These are phyloP conservation scores for Fusarium sambucinum DNA, from an alignment of 2,329 filamentous ascomycete species.

Conservation along the genomic window DNA sequence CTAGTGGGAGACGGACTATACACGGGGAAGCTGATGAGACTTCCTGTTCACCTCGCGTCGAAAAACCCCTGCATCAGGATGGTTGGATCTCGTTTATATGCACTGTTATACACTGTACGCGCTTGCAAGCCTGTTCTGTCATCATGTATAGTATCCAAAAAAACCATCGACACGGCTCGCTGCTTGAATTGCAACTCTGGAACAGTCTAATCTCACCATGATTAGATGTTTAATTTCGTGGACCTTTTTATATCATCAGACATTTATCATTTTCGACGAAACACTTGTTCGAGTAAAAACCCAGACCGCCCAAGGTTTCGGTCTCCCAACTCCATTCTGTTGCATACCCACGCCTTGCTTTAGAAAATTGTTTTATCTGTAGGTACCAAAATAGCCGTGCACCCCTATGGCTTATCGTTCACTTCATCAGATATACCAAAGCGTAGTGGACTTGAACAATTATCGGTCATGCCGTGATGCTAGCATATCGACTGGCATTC, in stretches of 20 bases:
- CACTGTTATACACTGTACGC: slow-evolving; percentile 52
- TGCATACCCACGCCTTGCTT: slow-evolving; percentile 42
- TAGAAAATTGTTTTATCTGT: slow-evolving; percentile 37
- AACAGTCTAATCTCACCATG: slow-evolving; percentile 47
- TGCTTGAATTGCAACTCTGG: slow-evolving; percentile 38
- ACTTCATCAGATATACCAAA: slow-evolving; percentile 7
- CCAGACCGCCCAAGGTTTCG: slow-evolving; percentile 36
- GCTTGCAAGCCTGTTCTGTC: slow-evolving; percentile 7
- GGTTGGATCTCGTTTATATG: slow-evolving; percentile 1
- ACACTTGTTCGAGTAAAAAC: slow-evolving; percentile 17
- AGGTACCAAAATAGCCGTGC: background rate
- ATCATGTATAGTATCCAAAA: slow-evolving; percentile 15
- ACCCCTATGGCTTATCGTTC: background rate
- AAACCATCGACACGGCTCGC: slow-evolving; percentile 39
- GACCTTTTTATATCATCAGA: slow-evolving; percentile 41
- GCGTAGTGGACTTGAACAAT: slow-evolving; percentile 12
- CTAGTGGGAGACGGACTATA: slow-evolving; percentile 34
- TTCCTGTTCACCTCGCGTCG: slow-evolving; percentile 37
- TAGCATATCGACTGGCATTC: slow-evolving; percentile 4
- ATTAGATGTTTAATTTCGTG: slow-evolving; percentile 46
- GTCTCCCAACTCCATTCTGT: slow-evolving; percentile 39
- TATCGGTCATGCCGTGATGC: slow-evolving; percentile 23
- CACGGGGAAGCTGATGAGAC: slow-evolving; percentile 40
- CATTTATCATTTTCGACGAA: slow-evolving; percentile 16
- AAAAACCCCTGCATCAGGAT: slow-evolving; percentile 23